phyloP scores from a whole-genome alignment of 2,329 filamentous ascomycete genomes.

The Aspergillus carbonarius region DNA sequence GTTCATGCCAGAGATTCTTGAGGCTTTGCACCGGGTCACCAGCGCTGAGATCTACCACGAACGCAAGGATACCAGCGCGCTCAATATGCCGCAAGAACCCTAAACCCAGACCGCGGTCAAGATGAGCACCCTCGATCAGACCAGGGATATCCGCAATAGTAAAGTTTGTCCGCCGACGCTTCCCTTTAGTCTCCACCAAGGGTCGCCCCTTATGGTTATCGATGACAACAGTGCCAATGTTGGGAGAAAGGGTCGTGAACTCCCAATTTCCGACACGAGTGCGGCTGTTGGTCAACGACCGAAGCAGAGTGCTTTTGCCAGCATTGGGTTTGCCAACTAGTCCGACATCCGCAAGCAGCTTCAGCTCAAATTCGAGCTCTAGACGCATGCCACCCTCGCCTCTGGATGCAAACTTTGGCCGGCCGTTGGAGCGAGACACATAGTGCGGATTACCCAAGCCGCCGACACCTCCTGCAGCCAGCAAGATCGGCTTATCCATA shows the following conservation, averaged over 20 bases:
- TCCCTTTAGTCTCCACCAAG: constrained; percentile 47
- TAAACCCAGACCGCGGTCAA: constrained; percentile 86
- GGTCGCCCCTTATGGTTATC: constrained; percentile 82
- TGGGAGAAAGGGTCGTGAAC: constrained; percentile 92
- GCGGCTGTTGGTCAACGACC: constrained; percentile 82
- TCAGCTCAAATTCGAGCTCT: constrained; percentile 83
- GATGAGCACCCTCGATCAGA: constrained; percentile 85
- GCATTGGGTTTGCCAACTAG: constrained; percentile 94
- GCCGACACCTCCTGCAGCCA: constrained; percentile 83
- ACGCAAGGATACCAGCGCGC: constrained; percentile 86
- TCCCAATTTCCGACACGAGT: constrained; percentile 92
- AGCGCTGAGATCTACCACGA: constrained; percentile 81
- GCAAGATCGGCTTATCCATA: constrained; percentile 78
- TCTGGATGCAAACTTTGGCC: constrained; percentile 84
- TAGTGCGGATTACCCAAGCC: constrained; percentile 95
- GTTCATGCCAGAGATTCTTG: constrained; percentile 83
- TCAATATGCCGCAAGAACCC: constrained; percentile 94
- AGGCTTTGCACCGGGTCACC: constrained; percentile 78
- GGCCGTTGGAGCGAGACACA: constrained; percentile 68
- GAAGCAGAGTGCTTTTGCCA: constrained; percentile 88
- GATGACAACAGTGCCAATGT: constrained; percentile 91
- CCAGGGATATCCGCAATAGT: constrained; percentile 96
- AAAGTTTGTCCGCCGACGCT: constrained; percentile 70
- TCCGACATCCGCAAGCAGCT: constrained; percentile 91
- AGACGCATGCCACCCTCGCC: constrained; percentile 78